Conservation (phyloP, 2,329 filamentous ascomycete species). For the Tolypocladium paradoxum region DNA sequence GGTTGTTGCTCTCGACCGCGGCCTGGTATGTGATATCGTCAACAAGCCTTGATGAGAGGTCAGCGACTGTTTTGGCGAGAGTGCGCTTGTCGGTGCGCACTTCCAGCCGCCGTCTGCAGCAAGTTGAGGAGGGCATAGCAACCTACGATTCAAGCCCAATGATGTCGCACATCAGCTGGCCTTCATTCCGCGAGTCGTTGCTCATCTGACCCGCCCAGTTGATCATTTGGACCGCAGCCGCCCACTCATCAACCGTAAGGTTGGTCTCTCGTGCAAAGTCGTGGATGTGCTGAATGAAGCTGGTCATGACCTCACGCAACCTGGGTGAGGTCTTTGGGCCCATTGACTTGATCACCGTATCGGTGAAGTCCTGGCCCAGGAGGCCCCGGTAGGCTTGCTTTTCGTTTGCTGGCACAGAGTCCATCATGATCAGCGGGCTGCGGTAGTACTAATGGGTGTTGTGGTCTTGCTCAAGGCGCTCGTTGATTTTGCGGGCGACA, state of each 20-base stretch:
- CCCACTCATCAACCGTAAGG: constrained; percentile 72
- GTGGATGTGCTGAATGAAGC: constrained; percentile 64
- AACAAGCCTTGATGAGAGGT: too few species aligned
- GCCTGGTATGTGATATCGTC: constrained; percentile 68
- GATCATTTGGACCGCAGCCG: constrained; percentile 51
- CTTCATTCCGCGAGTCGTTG: constrained; percentile 59
- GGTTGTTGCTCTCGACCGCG: constrained; percentile 29
- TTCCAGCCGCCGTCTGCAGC: background rate
- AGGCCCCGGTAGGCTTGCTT: constrained; percentile 7
- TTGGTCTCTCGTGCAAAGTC: constrained; percentile 73
- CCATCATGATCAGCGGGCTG: too few species aligned
- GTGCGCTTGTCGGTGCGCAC: too few species aligned
- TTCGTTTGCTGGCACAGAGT: too few species aligned
- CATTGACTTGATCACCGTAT: constrained; percentile 62
- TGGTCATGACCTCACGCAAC: constrained; percentile 55
- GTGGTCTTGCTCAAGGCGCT: too few species aligned
- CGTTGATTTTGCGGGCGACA: too few species aligned
- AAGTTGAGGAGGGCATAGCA: too few species aligned
- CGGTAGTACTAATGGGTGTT: too few species aligned
- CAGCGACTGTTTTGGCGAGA: too few species aligned
- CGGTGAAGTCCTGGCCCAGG: constrained; percentile 49
- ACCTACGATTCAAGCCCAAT: constrained; percentile 60
- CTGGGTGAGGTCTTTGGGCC: constrained; percentile 60
- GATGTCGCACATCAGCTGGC: constrained; percentile 61
- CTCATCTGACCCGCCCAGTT: constrained; percentile 57